Conservation (phyloP, 441 rosid species). For the Gossypium gossypioides region DNA sequence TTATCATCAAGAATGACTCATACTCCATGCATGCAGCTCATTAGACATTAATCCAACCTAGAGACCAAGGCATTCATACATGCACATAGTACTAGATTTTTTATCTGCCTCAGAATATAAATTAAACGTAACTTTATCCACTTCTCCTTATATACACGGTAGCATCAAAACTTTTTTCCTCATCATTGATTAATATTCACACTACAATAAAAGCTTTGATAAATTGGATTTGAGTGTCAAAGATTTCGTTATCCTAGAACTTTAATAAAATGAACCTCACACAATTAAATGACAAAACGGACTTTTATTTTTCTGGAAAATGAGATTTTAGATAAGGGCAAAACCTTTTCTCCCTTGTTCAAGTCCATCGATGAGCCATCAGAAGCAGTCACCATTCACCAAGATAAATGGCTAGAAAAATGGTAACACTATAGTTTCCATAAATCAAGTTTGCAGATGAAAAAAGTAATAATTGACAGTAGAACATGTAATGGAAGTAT, state of each 20-base stretch:
- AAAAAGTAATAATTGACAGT: background rate
- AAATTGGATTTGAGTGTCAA: background rate
- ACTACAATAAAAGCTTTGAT: background rate
- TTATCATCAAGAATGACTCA: background rate
- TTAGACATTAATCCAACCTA: slow-evolving; percentile 1
- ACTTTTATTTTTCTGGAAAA: slow-evolving; percentile 23
- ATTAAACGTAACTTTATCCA: background rate
- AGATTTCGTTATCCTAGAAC: background rate
- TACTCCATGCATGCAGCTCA: background rate
- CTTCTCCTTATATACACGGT: background rate
- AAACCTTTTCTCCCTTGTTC: slow-evolving; percentile 38
- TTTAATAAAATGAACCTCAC: background rate
- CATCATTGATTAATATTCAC: background rate
- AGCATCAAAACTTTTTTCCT: background rate
- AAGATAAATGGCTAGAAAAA: slow-evolving; percentile 36
- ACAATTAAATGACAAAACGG: background rate
- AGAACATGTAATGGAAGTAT: background rate
- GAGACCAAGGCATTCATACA: background rate
- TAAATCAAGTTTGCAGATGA: slow-evolving; percentile 4
- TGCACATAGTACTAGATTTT: background rate
- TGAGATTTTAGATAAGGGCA: slow-evolving; percentile 28
- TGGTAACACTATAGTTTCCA: slow-evolving; percentile 26
- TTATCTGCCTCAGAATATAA: background rate
- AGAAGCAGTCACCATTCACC: slow-evolving; percentile 33
- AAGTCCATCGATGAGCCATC: slow-evolving; percentile 46